phyloP scores from a whole-genome alignment of 169 alveolate species.

The Babesia gibsoni region DNA sequence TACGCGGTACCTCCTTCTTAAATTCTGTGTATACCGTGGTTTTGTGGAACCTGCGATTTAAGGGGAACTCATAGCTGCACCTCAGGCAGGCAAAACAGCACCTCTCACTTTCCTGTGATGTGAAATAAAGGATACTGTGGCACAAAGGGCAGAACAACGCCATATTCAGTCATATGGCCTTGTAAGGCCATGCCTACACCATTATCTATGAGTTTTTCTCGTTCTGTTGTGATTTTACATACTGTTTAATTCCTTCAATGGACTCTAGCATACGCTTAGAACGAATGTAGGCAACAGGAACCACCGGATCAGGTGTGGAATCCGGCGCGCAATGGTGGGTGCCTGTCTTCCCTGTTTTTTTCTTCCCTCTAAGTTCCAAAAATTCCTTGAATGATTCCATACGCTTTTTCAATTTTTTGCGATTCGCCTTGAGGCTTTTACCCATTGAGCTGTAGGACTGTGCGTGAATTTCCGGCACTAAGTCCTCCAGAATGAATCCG shows the following conservation, averaged over 20 bases:
- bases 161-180: constrained; percentile 4
- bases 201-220: neutral
- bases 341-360: constrained; percentile 28
- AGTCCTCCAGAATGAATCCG: constrained; percentile 57
- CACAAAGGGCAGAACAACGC: constrained; percentile 67
- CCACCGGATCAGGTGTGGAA: constrained; percentile 6
- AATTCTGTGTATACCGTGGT: constrained; percentile 38
- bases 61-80: constrained; percentile 49
- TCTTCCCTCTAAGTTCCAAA: neutral
- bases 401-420: constrained; percentile 11
- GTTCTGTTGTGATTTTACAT: neutral
- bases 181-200: neutral
- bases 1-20: constrained; percentile 37
- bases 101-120: neutral
- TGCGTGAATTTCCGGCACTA: constrained; percentile 57
- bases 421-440: neutral
- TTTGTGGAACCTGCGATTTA: constrained; percentile 38
- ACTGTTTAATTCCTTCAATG: constrained; percentile 24
- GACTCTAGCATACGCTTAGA: constrained; percentile 62
- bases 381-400: constrained; percentile 20
- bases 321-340: neutral
- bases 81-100: constrained; percentile 50
- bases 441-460: neutral
- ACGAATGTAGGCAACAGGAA: constrained; percentile 48
- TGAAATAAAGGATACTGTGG: constrained; percentile 57